Percentiles rank a stretch among this genome's conserved stretches.
These are phyloP conservation scores for Fusarium austroafricanum DNA, from an alignment of 2,329 filamentous ascomycete genomes.

Conservation along the genomic window DNA sequence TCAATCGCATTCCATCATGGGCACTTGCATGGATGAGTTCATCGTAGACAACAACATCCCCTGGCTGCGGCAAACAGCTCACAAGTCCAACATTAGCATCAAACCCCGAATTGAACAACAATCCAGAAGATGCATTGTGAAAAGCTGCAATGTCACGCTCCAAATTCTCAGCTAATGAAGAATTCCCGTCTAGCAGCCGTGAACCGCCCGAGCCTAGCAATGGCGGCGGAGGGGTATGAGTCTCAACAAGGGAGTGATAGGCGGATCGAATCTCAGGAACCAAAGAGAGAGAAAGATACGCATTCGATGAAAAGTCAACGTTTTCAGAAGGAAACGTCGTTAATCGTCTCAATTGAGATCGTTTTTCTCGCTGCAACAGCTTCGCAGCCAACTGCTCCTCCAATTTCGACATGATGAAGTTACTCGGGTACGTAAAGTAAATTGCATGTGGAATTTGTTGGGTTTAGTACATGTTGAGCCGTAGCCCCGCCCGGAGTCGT, in stretches of 20 bases:
- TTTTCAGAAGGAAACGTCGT: slow-evolving; percentile 72
- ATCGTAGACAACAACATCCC: slow-evolving; percentile 76
- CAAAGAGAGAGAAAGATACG: slow-evolving; percentile 80
- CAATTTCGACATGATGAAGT: slow-evolving; percentile 30
- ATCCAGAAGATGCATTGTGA: slow-evolving; percentile 58
- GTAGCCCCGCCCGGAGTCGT: slow-evolving; percentile 11
- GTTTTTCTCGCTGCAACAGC: slow-evolving; percentile 47
- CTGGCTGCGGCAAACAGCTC: slow-evolving; percentile 68
- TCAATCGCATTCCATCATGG: slow-evolving; percentile 79
- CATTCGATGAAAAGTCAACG: slow-evolving; percentile 82
- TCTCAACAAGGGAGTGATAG: slow-evolving; percentile 63
- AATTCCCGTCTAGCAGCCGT: slow-evolving; percentile 65
- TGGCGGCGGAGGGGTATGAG: slow-evolving; percentile 28
- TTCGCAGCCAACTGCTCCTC: slow-evolving; percentile 46
- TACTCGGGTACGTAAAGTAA: not conserved
- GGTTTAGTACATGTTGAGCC: slow-evolving; percentile 21
- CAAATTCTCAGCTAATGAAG: slow-evolving; percentile 55
- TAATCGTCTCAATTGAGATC: slow-evolving; percentile 57
- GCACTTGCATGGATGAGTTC: slow-evolving; percentile 82
- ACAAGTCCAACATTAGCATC: slow-evolving; percentile 75
- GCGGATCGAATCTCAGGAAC: slow-evolving; percentile 66
- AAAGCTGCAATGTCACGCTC: slow-evolving; percentile 61
- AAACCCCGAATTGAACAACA: slow-evolving; percentile 70
- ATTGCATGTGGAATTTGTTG: slow-evolving; percentile 24
- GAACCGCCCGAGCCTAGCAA: slow-evolving; percentile 64